Base-by-base conservation (phyloP, 1,139 yeast genomes). In the Suhomyces anneliseae region DNA sequence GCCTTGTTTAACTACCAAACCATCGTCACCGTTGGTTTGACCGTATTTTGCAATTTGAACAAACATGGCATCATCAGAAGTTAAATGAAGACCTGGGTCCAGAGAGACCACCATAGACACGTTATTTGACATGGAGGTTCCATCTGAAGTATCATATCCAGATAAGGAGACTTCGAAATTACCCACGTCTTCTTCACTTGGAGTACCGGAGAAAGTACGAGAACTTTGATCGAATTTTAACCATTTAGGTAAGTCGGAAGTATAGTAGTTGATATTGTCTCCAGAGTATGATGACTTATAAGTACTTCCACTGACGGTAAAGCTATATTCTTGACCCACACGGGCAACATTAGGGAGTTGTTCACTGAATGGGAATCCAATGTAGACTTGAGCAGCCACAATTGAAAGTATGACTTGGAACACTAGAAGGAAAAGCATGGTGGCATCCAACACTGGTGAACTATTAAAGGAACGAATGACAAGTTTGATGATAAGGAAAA, bases 331-430 rank as follows among this genome's bases (percentile, higher is more conserved):
- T 54, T 81, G 72, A 53, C 82, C 81, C 14, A 82, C 79, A 49
- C 96, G 76, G 5, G 96, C 97, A 10, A 93, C 88, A 34, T 90
- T 86, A 14, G 98, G 98, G 35, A 83, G 76, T 66, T 93, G 99
- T 60, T 84, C 83, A 54, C 79, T 69, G 60, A 93, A 80, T 7
- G 97, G 95, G 71, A 87, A 92, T 39, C 92, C 90, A 49, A 82
- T 77, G 52, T 79, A 78, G 38, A 73, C 63, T 45, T 65, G 64
- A 29, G 64, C 64, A 39, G 35, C 40, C 27, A 46, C 52, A n/a
- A 34, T 46, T 15, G 52, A 47, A 29, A 54, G 44, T 42, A 53
- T 44, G 42, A 50, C 45, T 39, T 46, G 44, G 33, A 52, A 49
- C 40, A 52, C 51, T 39, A 48, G 50, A 36, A 52, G 43, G 40